These are phyloP conservation scores for Raphanus raphanistrum DNA, from an alignment of 345 rosid species.

Conservation along the genomic window DNA sequence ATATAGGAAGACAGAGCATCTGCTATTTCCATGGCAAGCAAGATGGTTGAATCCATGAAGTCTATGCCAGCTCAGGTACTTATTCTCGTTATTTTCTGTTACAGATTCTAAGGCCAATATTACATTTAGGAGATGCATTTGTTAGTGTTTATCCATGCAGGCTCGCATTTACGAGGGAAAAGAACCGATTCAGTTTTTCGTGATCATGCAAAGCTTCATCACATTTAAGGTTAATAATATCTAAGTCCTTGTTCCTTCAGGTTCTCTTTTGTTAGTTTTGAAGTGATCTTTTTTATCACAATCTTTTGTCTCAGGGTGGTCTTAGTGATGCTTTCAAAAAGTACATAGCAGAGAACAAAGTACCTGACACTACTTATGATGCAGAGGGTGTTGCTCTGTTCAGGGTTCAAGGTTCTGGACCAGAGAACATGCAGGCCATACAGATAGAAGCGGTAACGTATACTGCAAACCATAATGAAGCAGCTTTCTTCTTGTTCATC, in stretches of 20 bases:
- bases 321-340: slow-evolving; percentile 81
- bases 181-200: slow-evolving; percentile 87
- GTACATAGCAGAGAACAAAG: slow-evolving; percentile 65
- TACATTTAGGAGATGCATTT: not conserved
- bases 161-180: slow-evolving; percentile 84
- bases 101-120: not conserved
- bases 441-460: slow-evolving; percentile 91
- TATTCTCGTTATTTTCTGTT: slow-evolving; percentile 27
- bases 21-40: slow-evolving; percentile 68
- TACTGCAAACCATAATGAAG: slow-evolving; percentile 3
- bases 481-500: slow-evolving; percentile 7
- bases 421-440: slow-evolving; percentile 97
- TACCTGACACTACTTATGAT: slow-evolving; percentile 72
- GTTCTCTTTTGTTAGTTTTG: not conserved
- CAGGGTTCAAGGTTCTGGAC: slow-evolving; percentile 95
- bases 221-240: slow-evolving; percentile 66
- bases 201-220: slow-evolving; percentile 87
- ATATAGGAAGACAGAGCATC: slow-evolving; percentile 79
- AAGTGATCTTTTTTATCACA: not conserved
- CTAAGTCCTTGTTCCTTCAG: not conserved
- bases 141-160: slow-evolving; percentile 45
- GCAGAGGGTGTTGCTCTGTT: slow-evolving; percentile 84
- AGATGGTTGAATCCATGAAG: slow-evolving; percentile 89
- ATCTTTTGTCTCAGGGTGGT: slow-evolving; percentile 73
- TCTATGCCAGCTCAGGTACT: slow-evolving; percentile 69